These are phyloP conservation scores for Platanthera guangdongensis DNA, from an alignment of 106 monocot genomes.

Conservation along the genomic window DNA sequence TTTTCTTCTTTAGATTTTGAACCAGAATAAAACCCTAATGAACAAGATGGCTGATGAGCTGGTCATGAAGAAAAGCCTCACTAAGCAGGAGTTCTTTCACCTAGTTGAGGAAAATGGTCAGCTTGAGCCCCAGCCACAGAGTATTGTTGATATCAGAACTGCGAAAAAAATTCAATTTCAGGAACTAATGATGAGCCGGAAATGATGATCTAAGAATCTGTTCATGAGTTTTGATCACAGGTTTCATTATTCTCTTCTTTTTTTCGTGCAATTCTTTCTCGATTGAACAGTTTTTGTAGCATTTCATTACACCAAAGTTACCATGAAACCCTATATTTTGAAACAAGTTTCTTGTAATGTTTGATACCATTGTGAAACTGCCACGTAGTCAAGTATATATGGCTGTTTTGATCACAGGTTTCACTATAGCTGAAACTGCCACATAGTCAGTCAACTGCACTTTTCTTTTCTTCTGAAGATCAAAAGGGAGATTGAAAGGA, in stretches of 20 bases:
- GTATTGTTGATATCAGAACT: slow-evolving; percentile 57
- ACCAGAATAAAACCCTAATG: slow-evolving; percentile 48
- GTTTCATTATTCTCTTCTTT: too few relatives aligned
- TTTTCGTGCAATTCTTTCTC: too few relatives aligned
- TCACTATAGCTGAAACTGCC: background rate
- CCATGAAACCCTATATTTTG: too few relatives aligned
- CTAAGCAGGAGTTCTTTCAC: slow-evolving; percentile 58
- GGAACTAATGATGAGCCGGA: slow-evolving; percentile 49
- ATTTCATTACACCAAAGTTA: too few relatives aligned
- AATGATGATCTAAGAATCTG: slow-evolving; percentile 10
- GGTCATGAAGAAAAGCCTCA: slow-evolving; percentile 68
- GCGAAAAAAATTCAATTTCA: slow-evolving; percentile 44
- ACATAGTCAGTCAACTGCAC: background rate
- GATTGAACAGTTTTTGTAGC: too few relatives aligned
- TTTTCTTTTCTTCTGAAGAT: background rate
- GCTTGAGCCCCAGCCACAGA: slow-evolving; percentile 43
- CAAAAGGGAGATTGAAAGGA: background rate
- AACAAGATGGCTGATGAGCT: slow-evolving; percentile 55
- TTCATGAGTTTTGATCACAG: background rate
- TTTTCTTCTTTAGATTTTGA: slow-evolving; percentile 45
- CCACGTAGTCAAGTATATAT: too few relatives aligned
- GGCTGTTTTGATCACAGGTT: background rate
- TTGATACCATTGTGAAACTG: too few relatives aligned
- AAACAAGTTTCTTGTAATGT: too few relatives aligned
- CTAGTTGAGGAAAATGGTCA: slow-evolving; percentile 59